Evolutionary conservation across 768 basidiomycete species (phyloP).

Genomic region (Tulasnella sp.): DNA sequence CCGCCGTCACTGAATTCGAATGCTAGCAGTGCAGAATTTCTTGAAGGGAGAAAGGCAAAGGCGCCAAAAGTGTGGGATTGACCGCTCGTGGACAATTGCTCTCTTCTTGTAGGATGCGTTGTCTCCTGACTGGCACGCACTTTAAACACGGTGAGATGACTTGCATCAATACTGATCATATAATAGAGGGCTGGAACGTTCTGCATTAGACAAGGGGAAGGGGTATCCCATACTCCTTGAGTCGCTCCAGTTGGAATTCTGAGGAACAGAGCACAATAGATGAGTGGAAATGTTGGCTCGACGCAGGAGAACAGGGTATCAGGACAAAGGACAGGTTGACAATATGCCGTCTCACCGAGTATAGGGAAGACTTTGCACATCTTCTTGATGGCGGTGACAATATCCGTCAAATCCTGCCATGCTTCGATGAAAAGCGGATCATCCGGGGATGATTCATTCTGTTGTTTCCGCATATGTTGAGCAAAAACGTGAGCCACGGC

Average conservation of each 20-base stretch:
- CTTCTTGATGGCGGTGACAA: neutral
- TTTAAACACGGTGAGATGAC: too few relatives aligned
- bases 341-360: neutral
- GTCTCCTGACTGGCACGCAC: too few relatives aligned
- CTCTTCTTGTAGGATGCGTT: too few relatives aligned
- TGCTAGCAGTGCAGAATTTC: too few relatives aligned
- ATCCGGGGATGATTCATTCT: neutral
- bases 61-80: too few relatives aligned
- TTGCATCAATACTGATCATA: too few relatives aligned
- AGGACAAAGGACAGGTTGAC: neutral
- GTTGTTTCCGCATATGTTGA: slow-evolving; percentile 9
- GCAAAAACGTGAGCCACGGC: slow-evolving; percentile 14
- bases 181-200: too few relatives aligned
- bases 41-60: too few relatives aligned
- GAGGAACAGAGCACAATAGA: neutral
- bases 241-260: slow-evolving; percentile 14
- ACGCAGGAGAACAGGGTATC: neutral
- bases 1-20: too few relatives aligned
- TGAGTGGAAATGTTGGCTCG: too few relatives aligned
- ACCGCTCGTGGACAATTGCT: too few relatives aligned
- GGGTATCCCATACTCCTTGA: slow-evolving; percentile 9
- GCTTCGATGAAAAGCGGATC: slow-evolving; percentile 3
- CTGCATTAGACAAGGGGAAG: neutral
- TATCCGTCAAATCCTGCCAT: slow-evolving; percentile 2
- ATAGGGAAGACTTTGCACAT: slow-evolving; percentile 7